A percentile compares a stretch with the other conserved stretches of the same genome.
Conservation (phyloP, 2,329 filamentous ascomycete genomes). For the Ceratocystis huliohia region DNA sequence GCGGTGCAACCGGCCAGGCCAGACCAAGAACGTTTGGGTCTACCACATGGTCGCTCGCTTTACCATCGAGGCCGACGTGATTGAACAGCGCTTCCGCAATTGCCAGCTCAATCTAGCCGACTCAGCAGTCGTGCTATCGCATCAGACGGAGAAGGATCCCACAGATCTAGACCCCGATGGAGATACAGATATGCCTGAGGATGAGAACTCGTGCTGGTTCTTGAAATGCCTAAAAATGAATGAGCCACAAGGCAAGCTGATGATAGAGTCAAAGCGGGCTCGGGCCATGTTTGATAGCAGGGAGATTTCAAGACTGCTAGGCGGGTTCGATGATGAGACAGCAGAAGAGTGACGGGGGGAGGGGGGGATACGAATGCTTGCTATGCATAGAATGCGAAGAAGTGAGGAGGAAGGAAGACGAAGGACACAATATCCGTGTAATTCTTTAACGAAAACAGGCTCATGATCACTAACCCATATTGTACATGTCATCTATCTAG, state of each 20-base stretch:
- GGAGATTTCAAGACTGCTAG: slow-evolving; percentile 18
- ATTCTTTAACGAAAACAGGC: too few relatives aligned
- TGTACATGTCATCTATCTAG: too few relatives aligned
- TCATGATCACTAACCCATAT: too few relatives aligned
- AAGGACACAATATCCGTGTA: too few relatives aligned
- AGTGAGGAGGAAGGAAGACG: too few relatives aligned
- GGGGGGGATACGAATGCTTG: background rate
- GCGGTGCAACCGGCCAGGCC: slow-evolving; percentile 31
- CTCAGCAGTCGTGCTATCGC: slow-evolving; percentile 1
- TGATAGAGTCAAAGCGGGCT: background rate
- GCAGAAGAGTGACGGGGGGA: background rate
- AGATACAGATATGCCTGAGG: background rate
- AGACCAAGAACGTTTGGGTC: slow-evolving; percentile 29
- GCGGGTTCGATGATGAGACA: slow-evolving; percentile 17
- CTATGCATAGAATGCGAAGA: too few relatives aligned
- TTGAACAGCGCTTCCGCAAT: slow-evolving; percentile 26
- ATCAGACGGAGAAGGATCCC: background rate
- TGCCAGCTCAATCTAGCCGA: background rate
- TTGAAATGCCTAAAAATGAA: background rate
- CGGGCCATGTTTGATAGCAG: slow-evolving; percentile 19
- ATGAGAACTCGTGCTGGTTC: background rate
- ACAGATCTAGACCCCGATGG: background rate
- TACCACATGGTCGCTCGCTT: slow-evolving; percentile 31
- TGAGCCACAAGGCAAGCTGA: background rate
- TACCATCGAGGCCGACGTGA: slow-evolving; percentile 33